A percentile compares a stretch with the other conserved stretches of the same genome.
Conservation (phyloP, 2,329 filamentous ascomycete species). For the Orbilia brochopaga region DNA sequence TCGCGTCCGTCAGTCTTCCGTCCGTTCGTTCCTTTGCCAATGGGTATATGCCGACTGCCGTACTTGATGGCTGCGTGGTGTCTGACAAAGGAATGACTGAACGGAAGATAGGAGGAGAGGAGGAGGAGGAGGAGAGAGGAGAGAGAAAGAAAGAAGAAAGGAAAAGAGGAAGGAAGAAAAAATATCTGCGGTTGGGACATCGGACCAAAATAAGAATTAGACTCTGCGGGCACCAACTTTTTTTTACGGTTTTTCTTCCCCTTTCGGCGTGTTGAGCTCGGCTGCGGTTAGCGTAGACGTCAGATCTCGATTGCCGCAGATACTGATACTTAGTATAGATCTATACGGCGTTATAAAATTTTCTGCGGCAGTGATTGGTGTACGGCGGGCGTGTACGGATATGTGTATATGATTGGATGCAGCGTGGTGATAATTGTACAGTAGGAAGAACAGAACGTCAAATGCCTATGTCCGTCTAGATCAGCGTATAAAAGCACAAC, state of each 20-base stretch:
- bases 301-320: not conserved
- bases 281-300: slow-evolving; percentile 18
- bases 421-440: too few relatives aligned
- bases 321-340: too few relatives aligned
- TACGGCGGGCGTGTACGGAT: not conserved
- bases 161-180: slow-evolving; percentile 19
- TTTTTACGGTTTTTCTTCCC: slow-evolving; percentile 36
- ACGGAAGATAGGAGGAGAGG: slow-evolving; percentile 31
- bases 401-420: slow-evolving; percentile 6
- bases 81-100: slow-evolving; percentile 51
- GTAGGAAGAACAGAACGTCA: slow-evolving; percentile 1
- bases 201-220: slow-evolving; percentile 24
- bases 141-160: slow-evolving; percentile 29
- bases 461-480: slow-evolving; percentile 29
- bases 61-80: slow-evolving; percentile 31
- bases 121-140: slow-evolving; percentile 18
- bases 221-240: slow-evolving; percentile 26
- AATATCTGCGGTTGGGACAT: not conserved
- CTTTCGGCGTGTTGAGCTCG: slow-evolving; percentile 45
- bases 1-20: slow-evolving; percentile 52
- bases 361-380: too few relatives aligned
- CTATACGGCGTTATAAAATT: too few relatives aligned
- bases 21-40: slow-evolving; percentile 51
- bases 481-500: slow-evolving; percentile 31
- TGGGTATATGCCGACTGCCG: slow-evolving; percentile 21